Percentiles rank a stretch among this genome's conserved stretches.
Evolutionary conservation across 1,284 basidiomycete species (phyloP).

Genomic region (Malassezia restricta): DNA sequence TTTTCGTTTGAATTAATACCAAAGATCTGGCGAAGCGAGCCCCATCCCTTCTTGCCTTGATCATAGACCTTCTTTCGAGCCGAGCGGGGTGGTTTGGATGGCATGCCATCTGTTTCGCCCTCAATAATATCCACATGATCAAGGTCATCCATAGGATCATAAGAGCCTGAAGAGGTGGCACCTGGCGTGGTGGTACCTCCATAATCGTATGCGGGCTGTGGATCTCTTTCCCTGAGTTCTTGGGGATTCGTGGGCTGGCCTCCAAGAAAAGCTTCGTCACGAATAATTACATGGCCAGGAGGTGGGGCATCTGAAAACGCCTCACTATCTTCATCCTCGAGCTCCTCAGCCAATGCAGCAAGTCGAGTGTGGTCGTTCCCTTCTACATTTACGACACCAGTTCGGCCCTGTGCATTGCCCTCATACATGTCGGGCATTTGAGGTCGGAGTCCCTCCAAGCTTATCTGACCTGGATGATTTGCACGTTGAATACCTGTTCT

Average conservation of each 20-base stretch:
- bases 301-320: neutral
- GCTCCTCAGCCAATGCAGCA: conserved; percentile 7
- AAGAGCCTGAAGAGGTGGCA: conserved; percentile 26
- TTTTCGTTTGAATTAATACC: conserved; percentile 19
- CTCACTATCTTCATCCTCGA: conserved; percentile 4
- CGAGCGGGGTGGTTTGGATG: conserved; percentile 10
- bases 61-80: conserved; percentile 10
- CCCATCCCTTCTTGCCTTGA: conserved; percentile 29
- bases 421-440: conserved; percentile 9
- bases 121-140: conserved; percentile 40
- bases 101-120: conserved; percentile 44
- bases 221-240: neutral
- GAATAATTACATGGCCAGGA: conserved; percentile 11
- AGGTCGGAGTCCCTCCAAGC: conserved; percentile 24
- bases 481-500: conserved; percentile 18
- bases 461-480: conserved; percentile 38
- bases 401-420: neutral
- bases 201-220: neutral
- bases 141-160: conserved; percentile 37
- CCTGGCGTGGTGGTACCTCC: conserved; percentile 1
- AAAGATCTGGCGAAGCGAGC: conserved; percentile 30
- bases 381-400: conserved; percentile 9
- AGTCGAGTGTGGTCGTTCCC: conserved; percentile 3
- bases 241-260: conserved; percentile 17
- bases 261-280: conserved; percentile 26